These are phyloP conservation scores for Apocynum venetum DNA, from an alignment of 257 asterid species.

Conservation along the genomic window DNA sequence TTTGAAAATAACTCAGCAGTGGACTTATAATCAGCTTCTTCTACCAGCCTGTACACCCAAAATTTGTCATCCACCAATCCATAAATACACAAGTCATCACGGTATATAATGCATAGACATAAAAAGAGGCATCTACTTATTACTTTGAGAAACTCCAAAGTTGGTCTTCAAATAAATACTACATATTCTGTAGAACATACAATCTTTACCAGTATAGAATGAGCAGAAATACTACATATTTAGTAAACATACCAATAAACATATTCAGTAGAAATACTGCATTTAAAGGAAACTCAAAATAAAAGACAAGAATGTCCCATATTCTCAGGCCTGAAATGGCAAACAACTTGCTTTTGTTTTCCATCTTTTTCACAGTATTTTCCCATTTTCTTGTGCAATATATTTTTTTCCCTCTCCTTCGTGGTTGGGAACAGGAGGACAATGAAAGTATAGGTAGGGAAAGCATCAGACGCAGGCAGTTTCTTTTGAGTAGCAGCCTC, in stretches of 20 bases:
- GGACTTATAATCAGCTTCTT: constrained; percentile 91
- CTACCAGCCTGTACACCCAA: constrained; percentile 62
- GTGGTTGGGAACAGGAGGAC: no score
- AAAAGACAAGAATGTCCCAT: neutral
- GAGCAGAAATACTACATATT: no score
- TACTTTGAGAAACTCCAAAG: neutral
- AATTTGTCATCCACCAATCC: neutral
- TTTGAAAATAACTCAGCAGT: constrained; percentile 79
- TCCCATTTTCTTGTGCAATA: neutral
- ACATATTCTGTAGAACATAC: neutral
- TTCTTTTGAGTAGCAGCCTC: neutral
- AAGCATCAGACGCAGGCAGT: neutral
- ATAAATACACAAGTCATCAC: neutral
- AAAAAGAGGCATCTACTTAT: neutral
- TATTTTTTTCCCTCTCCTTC: no score
- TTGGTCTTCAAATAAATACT: neutral
- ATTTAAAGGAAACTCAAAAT: neutral
- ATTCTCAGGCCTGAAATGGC: neutral
- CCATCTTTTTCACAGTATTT: neutral
- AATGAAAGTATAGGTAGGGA: neutral
- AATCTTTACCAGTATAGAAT: no score
- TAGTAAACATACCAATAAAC: no score
- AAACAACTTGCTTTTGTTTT: neutral
- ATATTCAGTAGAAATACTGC: no score
- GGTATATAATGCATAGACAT: neutral